Base-by-base conservation (phyloP, 345 rosid genomes). In the Citrus maxima region DNA sequence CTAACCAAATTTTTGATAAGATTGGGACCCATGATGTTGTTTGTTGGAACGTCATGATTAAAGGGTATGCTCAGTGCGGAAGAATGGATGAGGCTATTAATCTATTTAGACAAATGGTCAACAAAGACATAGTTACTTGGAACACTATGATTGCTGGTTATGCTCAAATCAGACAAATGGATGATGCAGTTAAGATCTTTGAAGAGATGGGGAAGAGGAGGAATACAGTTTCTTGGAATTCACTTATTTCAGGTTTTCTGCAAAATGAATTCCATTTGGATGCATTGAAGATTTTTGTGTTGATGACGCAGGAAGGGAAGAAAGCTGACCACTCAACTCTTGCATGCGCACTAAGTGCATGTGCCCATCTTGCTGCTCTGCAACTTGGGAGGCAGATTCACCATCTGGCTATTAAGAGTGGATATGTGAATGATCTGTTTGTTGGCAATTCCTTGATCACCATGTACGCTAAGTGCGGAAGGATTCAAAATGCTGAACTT, bases 221-320 rank as follows among this genome's bases (percentile, higher is more conserved):
- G 67, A 83, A 87, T 59, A 55, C 79, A 32, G 84, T 85, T 65
- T 87, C 89, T 28, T 87, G 88, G 89, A 87, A 87, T 78, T 85
- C 88, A 19, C 73, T 85, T 61, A 81, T 83, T 16, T 61, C 83
- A 0, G 86, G 88, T 72, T 87, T 85, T 74, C 46, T 85, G 72
- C 77, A 67, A 24, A 79, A 83, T 77, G 81, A 80, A 27, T 66
- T 79, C 30, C 75, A 79, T 51, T 74, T 79, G 21, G 76, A 83
- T 65, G 85, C 78, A 14, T 82, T 83, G 22, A 72, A 65, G 42
- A 55, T 69, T 60, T 87, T 81, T 3, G 34, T 67, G 19, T 55
- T 67, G 30, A 87, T 87, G 88, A 55, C 22, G 18, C 77, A 7
- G 30, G 80, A 61, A 7, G 76, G 78, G 27, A 78, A 69, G 18